A percentile compares a stretch with the other conserved stretches of the same genome.
phyloP scores from a whole-genome alignment of 441 rosid species.

The Erysimum cheiri region DNA sequence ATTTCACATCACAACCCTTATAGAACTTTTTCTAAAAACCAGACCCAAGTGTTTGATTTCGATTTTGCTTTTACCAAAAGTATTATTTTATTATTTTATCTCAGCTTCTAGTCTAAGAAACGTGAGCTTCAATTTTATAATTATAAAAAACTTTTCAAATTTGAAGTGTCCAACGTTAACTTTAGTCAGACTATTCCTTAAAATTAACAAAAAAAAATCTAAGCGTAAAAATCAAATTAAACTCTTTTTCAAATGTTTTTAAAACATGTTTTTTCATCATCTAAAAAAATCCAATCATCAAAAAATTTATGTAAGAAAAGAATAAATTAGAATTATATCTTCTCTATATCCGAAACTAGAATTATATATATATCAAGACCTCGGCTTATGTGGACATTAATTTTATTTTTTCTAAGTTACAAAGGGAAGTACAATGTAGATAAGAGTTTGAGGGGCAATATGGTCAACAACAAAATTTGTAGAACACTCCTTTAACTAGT shows the following conservation, averaged over 20 bases:
- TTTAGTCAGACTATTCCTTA: background rate
- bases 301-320: background rate
- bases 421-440: background rate
- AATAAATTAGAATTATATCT: background rate
- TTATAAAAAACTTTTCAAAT: background rate
- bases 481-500: conserved; percentile 23
- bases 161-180: conserved; percentile 9
- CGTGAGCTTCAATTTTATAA: background rate
- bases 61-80: background rate
- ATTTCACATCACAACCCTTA: background rate
- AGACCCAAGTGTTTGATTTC: background rate
- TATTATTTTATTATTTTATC: background rate
- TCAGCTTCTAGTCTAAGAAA: conserved; percentile 10
- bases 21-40: background rate
- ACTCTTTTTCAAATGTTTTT: background rate
- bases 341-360: background rate
- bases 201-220: background rate
- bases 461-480: background rate
- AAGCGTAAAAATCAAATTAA: background rate
- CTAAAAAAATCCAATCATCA: background rate
- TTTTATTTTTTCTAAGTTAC: background rate
- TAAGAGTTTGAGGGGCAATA: conserved; percentile 23
- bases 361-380: background rate
- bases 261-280: background rate
- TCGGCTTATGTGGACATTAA: background rate